Evolutionary conservation across 2,329 filamentous ascomycete genomes (phyloP), one percentile per base, ranked within the genome.

Genomic region (Hypoxylon sp.): DNA sequence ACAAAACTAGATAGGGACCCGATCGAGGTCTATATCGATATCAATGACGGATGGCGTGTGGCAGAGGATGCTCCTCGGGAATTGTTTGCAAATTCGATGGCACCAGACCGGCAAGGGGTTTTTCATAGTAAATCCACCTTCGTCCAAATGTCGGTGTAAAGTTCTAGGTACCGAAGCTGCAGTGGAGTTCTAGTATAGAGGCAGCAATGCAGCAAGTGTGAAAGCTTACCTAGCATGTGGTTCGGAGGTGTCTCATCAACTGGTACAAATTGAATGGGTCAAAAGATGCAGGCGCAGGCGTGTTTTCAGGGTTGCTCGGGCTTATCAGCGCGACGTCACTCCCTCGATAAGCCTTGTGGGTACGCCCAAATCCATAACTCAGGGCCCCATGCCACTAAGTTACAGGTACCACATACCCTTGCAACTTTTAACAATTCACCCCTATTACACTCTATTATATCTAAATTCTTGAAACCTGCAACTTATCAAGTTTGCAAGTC

Each of bases 291-390:
- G 15, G n/a, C n/a, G 17, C n/a, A 46, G 19, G 41, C 22, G 20
- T 17, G n/a, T 24, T 57, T 59, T 51, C 49, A 59, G 52, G 50
- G 51, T 47, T 41, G 49, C 43, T 62, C 20, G 34, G 56, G 50
- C 70, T 70, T 72, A 73, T 73, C 72, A 67, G 60, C 68, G 68
- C 71, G 68, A 73, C 71, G 71, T 74, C 72, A 74, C 70, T 59
- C n/a, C 22, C 13, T 30, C 51, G 62, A 65, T 68, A 68, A 60
- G 64, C 61, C 64, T 56, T 57, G 50, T 60, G 59, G 64, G 17
- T 39, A 48, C 30, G 26, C 30, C 53, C 10, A 22, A 3, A 26
- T 30, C 53, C 10, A 22, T 10, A 46, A 4, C 8, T 22, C 41
- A 24, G 41, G 41, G 41, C 6, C 3, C 20, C 19, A 20, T 6